Conservation (phyloP, 139 green algal genomes). For the Gonium pectorale region DNA sequence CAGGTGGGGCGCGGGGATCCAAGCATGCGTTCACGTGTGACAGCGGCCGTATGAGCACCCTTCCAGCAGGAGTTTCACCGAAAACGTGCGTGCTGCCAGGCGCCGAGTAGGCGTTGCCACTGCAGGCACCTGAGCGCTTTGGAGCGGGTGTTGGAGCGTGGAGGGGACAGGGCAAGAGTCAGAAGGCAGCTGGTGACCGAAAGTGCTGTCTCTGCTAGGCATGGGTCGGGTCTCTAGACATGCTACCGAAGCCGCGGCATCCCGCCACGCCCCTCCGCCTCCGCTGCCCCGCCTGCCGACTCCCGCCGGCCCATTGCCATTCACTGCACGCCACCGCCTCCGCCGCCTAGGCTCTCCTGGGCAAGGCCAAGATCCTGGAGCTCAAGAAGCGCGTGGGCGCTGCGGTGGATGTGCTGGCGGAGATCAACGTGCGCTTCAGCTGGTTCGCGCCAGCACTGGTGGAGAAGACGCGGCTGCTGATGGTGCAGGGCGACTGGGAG, state of each 20-base stretch:
- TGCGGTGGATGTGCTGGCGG: slow-evolving; percentile 58
- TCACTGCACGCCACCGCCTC: neutral
- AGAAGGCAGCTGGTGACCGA: too few species aligned
- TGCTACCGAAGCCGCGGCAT: too few species aligned
- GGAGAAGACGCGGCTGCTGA: slow-evolving; percentile 73
- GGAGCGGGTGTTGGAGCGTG: too few species aligned
- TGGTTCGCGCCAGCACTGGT: slow-evolving; percentile 73
- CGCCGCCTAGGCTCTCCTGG: slow-evolving; percentile 68
- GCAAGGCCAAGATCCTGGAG: slow-evolving; percentile 68
- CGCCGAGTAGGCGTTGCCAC: too few species aligned
- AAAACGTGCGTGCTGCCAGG: too few species aligned
- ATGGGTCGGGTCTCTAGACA: neutral
- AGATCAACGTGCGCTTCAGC: slow-evolving; percentile 59
- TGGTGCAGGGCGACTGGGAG: slow-evolving; percentile 56
- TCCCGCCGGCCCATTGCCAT: neutral
- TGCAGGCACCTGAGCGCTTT: too few species aligned
- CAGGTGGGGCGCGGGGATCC: slow-evolving; percentile 42
- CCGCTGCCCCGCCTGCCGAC: neutral
- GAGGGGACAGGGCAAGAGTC: too few species aligned
- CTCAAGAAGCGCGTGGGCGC: slow-evolving; percentile 38
- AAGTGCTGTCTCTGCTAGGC: too few species aligned
- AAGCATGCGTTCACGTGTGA: neutral
- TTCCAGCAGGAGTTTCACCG: too few species aligned
- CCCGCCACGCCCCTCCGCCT: neutral
- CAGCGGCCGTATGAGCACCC: too few species aligned